Evolutionary conservation across 768 basidiomycete genomes (phyloP), one percentile per base, ranked within the genome.

Genomic region (Suillus hirtellus): DNA sequence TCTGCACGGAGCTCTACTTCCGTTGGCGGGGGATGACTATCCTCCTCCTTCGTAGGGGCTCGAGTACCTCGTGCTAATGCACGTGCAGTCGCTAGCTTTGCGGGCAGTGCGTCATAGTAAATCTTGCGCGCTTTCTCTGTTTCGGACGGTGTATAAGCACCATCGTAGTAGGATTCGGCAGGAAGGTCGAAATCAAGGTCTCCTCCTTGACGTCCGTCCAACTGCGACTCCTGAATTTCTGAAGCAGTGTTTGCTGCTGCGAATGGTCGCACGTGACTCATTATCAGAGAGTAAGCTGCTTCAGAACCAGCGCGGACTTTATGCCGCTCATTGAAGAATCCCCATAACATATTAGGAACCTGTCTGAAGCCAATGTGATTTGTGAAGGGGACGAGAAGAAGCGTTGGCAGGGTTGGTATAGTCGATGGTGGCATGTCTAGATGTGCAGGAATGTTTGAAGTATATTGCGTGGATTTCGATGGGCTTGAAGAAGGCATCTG

Each of bases 1-100:
- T 98, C 95, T 44, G 89, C 89, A 52, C 90, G 86, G 62, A 99
- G 80, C 72, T 97, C 93, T 24, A 92, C 89, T 76, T 98, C 94
- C 1, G 90, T 95, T 35, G 87, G 87, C 4, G 95, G 93, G 2
- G 93, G 92, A 68, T 89, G 84, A 15, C 80, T 81, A 50, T 75
- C 69, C 75, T 98, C 96, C 64, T 90, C 92, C 71, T 90, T 91
- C 15, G 94, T 96, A n/a, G 89, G 87, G 68, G 94, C 89, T 14
- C 95, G 83, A 37, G 82, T 84, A 2, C 92, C 87, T 9, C 84
- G 82, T 9, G 89, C 85, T 15, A 97, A 82, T 54, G 86, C 88
- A 21, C 96, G 86, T 27, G 94, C 93, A 1, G 81, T 84, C 27
- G 79, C 80, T 15, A 99, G 79, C 72, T 86, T 86, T 34, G 79